These are phyloP conservation scores for Cryptosporidium bovis DNA, from an alignment of 169 alveolate species.

Conservation along the genomic window DNA sequence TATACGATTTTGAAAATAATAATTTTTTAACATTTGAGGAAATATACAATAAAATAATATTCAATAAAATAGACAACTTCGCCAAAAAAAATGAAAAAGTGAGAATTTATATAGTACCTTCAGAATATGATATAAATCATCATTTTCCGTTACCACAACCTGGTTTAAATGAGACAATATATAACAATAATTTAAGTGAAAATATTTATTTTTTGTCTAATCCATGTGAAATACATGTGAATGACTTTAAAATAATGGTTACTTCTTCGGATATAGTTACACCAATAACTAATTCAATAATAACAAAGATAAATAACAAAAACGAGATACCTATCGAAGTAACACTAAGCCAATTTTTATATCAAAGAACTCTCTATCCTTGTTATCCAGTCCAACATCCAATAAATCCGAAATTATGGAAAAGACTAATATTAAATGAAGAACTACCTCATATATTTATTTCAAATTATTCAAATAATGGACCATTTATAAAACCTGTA, in stretches of 20 bases:
- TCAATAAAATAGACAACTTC: slow-evolving; percentile 8
- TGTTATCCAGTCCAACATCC: slow-evolving; percentile 72
- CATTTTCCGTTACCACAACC: slow-evolving; percentile 71
- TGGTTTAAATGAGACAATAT: slow-evolving; percentile 27
- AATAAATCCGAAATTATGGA: slow-evolving; percentile 41
- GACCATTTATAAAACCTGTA: slow-evolving; percentile 52
- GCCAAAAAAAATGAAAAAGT: slow-evolving; percentile 60
- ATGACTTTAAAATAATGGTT: slow-evolving; percentile 35
- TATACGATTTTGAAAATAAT: slow-evolving; percentile 37
- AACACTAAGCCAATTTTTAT: slow-evolving; percentile 56
- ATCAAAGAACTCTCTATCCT: slow-evolving; percentile 67
- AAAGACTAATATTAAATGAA: slow-evolving; percentile 18
- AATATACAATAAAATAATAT: not conserved
- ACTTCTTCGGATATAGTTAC: slow-evolving; percentile 67
- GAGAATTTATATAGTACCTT: slow-evolving; percentile 41
- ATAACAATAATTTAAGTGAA: not conserved
- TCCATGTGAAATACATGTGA: slow-evolving; percentile 63
- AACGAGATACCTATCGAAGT: slow-evolving; percentile 26
- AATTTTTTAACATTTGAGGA: slow-evolving; percentile 51
- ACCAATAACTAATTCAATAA: slow-evolving; percentile 43
- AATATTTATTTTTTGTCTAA: slow-evolving; percentile 44
- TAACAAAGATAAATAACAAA: slow-evolving; percentile 10
- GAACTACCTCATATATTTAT: slow-evolving; percentile 58
- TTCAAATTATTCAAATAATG: not conserved
- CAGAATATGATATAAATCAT: slow-evolving; percentile 61